phyloP scores from a whole-genome alignment of 495 filamentous ascomycete species.

The Letharia columbiana region DNA sequence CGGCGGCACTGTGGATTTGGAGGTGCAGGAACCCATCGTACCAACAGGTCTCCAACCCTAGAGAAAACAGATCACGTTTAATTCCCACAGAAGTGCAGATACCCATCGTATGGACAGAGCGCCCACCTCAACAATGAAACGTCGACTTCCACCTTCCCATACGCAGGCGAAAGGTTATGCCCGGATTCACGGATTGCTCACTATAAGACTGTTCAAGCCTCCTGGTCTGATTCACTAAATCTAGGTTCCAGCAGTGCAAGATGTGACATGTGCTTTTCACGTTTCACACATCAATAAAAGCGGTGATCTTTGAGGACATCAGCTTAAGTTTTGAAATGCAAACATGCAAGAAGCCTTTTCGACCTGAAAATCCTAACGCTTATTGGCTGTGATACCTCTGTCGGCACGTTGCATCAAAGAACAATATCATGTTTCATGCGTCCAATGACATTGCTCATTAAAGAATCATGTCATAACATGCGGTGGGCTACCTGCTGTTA shows the following conservation, averaged over 20 bases:
- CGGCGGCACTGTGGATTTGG: neutral
- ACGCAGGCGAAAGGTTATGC: too few species aligned
- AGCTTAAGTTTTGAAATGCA: neutral
- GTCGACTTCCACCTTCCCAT: too few species aligned
- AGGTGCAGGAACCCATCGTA: neutral
- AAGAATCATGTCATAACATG: neutral
- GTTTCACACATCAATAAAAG: neutral
- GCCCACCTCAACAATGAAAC: too few species aligned
- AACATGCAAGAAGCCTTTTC: neutral
- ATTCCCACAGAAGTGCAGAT: neutral
- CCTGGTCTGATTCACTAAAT: too few species aligned
- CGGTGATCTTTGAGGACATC: neutral
- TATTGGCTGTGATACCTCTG: neutral
- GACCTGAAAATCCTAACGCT: neutral
- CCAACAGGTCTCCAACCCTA: neutral
- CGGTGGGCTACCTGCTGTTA: neutral
- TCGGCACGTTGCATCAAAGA: neutral
- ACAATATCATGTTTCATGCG: neutral
- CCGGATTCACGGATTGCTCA: neutral
- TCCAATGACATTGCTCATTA: neutral
- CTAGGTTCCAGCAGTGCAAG: too few species aligned
- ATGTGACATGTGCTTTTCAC: neutral
- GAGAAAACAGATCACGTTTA: neutral
- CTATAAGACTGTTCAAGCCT: neutral
- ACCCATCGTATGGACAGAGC: neutral